phyloP scores from a whole-genome alignment of 2,329 filamentous ascomycete species.

The Claviceps purpurea region DNA sequence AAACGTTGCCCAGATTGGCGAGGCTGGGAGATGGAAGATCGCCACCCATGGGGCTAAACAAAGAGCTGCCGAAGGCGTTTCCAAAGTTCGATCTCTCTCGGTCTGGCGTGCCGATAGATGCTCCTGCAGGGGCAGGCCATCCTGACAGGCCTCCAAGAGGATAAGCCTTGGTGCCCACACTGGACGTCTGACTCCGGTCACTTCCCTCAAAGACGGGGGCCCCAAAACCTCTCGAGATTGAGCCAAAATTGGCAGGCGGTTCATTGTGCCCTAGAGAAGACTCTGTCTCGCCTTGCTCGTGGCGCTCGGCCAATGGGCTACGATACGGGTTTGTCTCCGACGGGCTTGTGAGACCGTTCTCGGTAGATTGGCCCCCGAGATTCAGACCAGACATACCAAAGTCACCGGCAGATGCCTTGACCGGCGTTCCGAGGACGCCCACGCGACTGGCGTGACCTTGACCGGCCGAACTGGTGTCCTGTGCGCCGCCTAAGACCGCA shows the following conservation, averaged over 20 bases:
- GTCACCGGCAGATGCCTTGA: constrained; percentile 41
- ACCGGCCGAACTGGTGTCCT: constrained; percentile 45
- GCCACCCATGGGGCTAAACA: constrained; percentile 63
- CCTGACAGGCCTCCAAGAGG: constrained; percentile 49
- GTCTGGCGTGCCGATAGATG: constrained; percentile 54
- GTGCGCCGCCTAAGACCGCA: constrained; percentile 61
- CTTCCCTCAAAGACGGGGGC: constrained; percentile 51
- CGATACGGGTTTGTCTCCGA: constrained; percentile 94
- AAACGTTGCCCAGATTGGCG: constrained; percentile 53
- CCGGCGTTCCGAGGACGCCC: constrained; percentile 37
- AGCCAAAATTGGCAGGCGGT: constrained; percentile 37
- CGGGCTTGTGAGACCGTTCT: constrained; percentile 67
- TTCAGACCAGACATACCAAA: constrained; percentile 50
- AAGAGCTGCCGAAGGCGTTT: constrained; percentile 60
- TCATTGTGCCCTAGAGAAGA: constrained; percentile 28
- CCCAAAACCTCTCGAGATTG: constrained; percentile 37
- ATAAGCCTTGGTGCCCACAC: constrained; percentile 67
- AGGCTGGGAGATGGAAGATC: constrained; percentile 68
- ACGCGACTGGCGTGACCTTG: constrained; percentile 19
- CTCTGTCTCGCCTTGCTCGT: constrained; percentile 50
- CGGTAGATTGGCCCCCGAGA: constrained; percentile 43
- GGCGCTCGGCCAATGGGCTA: constrained; percentile 69
- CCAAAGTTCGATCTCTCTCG: constrained; percentile 44
- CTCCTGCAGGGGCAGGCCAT: constrained; percentile 42
- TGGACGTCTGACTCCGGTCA: constrained; percentile 88